Percentiles rank a stretch among this genome's conserved stretches.
These are phyloP conservation scores for Aspergillus campestris DNA, from an alignment of 495 filamentous ascomycete species.

Conservation along the genomic window DNA sequence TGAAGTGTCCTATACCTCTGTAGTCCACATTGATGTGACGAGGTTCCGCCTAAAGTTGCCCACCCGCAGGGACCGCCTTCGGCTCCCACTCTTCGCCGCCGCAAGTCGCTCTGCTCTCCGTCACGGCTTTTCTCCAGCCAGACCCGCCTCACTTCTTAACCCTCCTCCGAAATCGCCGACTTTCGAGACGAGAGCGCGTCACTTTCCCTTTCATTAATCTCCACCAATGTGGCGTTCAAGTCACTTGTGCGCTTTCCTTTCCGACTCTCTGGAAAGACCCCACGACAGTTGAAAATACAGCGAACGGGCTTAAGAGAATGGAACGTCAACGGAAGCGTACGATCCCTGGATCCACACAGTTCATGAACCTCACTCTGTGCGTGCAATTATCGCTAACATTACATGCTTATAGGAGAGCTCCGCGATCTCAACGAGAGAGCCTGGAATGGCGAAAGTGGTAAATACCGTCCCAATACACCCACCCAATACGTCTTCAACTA, in stretches of 20 bases:
- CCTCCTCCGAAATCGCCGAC: slow-evolving; percentile 2
- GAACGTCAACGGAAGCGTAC: slow-evolving; percentile 79
- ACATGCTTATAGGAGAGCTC: slow-evolving; percentile 60
- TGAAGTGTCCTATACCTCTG: too few species aligned
- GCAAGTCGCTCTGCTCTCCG: slow-evolving; percentile 1
- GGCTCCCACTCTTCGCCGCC: slow-evolving; percentile 9
- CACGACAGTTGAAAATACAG: slow-evolving; percentile 21
- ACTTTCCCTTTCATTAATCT: slow-evolving; percentile 4
- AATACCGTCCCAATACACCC: background rate
- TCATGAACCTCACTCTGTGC: background rate
- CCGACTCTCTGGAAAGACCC: slow-evolving; percentile 32
- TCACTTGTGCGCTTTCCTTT: slow-evolving; percentile 33
- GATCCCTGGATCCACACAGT: slow-evolving; percentile 7
- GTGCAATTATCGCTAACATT: background rate
- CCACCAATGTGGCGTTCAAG: slow-evolving; percentile 37
- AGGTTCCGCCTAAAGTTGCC: too few species aligned
- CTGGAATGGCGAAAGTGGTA: slow-evolving; percentile 86
- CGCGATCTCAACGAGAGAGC: slow-evolving; percentile 76
- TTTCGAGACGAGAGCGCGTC: slow-evolving; percentile 11
- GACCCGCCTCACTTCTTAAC: background rate
- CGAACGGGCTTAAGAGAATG: slow-evolving; percentile 43
- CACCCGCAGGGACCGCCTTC: slow-evolving; percentile 5
- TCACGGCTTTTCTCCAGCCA: slow-evolving; percentile 2
- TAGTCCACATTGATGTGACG: too few species aligned
- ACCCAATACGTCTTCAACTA: background rate